These are phyloP conservation scores for Amoebophrya sp. DNA, from an alignment of 169 alveolate species.

Conservation along the genomic window DNA sequence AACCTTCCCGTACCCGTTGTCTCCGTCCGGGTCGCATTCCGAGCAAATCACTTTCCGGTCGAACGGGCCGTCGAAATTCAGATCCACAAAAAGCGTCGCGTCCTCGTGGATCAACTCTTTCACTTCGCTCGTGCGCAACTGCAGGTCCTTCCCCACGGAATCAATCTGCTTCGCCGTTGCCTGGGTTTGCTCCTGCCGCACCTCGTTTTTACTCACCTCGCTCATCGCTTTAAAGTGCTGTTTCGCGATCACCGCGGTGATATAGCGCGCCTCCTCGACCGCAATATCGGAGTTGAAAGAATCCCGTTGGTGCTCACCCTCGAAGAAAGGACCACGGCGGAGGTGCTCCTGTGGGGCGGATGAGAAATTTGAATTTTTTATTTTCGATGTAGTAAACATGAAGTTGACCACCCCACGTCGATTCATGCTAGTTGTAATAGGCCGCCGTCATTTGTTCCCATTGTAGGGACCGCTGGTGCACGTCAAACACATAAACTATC, in stretches of 20 bases:
- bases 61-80: neutral
- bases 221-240: neutral
- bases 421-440: too few relatives aligned
- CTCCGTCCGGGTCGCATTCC: neutral
- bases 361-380: too few relatives aligned
- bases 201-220: too few relatives aligned
- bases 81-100: neutral
- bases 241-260: neutral
- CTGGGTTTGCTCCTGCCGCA: neutral
- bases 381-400: too few relatives aligned
- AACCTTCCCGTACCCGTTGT: neutral
- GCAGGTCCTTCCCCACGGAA: neutral
- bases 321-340: too few relatives aligned
- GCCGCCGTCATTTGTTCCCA: too few relatives aligned
- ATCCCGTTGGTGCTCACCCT: neutral
- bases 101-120: neutral
- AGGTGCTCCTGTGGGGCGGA: too few relatives aligned
- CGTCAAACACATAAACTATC: too few relatives aligned
- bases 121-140: neutral
- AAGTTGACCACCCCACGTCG: too few relatives aligned
- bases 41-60: neutral
- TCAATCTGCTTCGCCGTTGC: neutral
- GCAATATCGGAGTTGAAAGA: neutral
- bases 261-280: neutral
- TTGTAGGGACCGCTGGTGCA: too few relatives aligned